Conservation (phyloP, 306 rosid species). For the Dalbergia cultrata region DNA sequence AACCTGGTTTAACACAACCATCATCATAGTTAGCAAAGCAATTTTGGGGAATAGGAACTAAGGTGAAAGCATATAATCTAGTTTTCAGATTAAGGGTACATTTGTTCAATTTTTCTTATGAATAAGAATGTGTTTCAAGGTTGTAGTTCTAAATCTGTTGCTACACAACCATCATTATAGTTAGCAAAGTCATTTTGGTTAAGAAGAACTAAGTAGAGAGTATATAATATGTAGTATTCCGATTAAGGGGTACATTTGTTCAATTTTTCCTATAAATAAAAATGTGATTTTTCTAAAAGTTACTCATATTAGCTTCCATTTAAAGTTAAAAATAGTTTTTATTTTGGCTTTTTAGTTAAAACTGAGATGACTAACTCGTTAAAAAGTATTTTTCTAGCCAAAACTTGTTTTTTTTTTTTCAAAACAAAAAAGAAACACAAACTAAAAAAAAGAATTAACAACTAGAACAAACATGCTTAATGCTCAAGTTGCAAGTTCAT, state of each 20-base stretch:
- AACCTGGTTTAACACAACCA: slow-evolving; percentile 44
- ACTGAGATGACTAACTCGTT: too few species aligned
- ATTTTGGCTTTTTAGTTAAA: too few species aligned
- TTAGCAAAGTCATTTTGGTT: neutral
- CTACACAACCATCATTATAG: slow-evolving; percentile 22
- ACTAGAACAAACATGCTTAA: neutral
- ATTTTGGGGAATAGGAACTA: neutral
- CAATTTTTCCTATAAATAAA: too few species aligned
- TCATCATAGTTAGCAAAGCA: neutral
- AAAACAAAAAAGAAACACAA: too few species aligned
- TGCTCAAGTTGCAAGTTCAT: neutral
- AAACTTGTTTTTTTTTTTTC: too few species aligned
- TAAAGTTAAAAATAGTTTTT: too few species aligned
- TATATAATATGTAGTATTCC: neutral
- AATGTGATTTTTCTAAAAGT: too few species aligned
- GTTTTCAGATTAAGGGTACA: neutral
- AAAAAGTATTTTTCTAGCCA: too few species aligned
- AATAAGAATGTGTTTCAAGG: neutral
- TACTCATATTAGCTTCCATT: too few species aligned
- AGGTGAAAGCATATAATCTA: neutral
- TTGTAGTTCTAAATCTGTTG: slow-evolving; percentile 45
- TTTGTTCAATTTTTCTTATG: too few species aligned
- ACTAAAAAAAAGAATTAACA: slow-evolving; percentile 1
- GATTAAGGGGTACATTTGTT: neutral
- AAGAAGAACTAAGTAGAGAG: neutral